Percentiles rank a stretch among this genome's conserved stretches.
Evolutionary conservation across 345 rosid genomes (phyloP).

Genomic region (Gossypium herbaceum): DNA sequence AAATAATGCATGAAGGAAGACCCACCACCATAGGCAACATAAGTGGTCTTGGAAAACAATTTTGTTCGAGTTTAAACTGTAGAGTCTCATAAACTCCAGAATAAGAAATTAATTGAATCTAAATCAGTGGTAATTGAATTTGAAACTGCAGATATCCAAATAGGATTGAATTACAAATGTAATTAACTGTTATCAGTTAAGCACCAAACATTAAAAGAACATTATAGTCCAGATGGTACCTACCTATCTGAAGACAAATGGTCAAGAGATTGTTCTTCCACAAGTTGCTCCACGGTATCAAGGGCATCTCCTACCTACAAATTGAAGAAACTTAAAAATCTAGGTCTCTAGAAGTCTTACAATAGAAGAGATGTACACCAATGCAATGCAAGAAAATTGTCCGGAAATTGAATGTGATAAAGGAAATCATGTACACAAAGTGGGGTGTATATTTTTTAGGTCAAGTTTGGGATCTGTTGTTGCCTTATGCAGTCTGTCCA

Average conservation of each 20-base stretch:
- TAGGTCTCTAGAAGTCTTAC: neutral
- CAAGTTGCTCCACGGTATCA: constrained; percentile 60
- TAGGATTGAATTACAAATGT: neutral
- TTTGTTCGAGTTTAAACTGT: neutral
- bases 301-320: constrained; percentile 63
- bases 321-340: neutral
- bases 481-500: neutral
- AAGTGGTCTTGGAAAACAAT: neutral
- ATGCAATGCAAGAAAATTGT: neutral
- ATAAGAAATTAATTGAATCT: neutral
- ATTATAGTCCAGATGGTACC: constrained; percentile 17
- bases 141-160: neutral
- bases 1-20: neutral
- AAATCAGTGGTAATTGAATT: neutral
- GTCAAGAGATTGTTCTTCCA: constrained; percentile 75
- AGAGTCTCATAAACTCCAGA: neutral
- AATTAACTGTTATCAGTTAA: neutral
- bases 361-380: neutral
- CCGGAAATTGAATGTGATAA: neutral
- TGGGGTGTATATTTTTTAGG: neutral
- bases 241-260: constrained; percentile 64
- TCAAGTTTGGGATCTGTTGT: neutral
- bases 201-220: neutral
- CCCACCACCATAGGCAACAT: neutral
- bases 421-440: neutral